Evolutionary conservation across 202 grass and related monocot species (phyloP), one percentile per base, ranked within the genome.

Genomic region (Tripidium arundinaceum): DNA sequence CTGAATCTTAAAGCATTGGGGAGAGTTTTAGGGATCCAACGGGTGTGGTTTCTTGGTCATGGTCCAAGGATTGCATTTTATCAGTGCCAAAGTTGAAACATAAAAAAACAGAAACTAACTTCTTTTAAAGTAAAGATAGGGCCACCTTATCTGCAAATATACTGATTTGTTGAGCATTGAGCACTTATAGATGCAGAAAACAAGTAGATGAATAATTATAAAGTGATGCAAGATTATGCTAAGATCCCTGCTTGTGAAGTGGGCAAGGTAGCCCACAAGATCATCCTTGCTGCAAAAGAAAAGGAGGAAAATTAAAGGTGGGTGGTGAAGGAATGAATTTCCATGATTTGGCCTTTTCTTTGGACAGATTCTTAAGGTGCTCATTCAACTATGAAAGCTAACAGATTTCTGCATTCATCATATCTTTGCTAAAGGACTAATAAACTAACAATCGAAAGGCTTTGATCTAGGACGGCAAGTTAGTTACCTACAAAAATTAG

Each of bases 351-450:
- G 34, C 33, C 78, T 87, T 79, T 77, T 81, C 62, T 85, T 84
- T 84, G 78, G 27, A 80, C 18, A 84, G 77, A 87, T 90, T 90
- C 84, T 77, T 81, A 84, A 87, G 85, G 85, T 69, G 66, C 28
- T 38, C 22, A 7, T 69, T 61, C 78, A 81, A 87, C 65, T 87
- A 79, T 68, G 41, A 90, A 83, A 90, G 87, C 68, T 76, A 79
- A 86, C 63, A 77, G 62, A 65, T 72, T 47, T 34, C 58, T 77
- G 45, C 42, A 57, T 82, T 82, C 68, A 40, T 11, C n/a, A n/a
- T n/a, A 43, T 77, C 57, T 82, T 74, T n/a, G 31, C 42, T 57
- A 70, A 79, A 79, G 68, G 67, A 7, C 14, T 28, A 58, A 33
- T 63, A 46, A 74, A 59, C 59, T 54, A 46, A 49, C 37, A 72